Percentiles rank a stretch among this genome's conserved stretches.
phyloP scores from a whole-genome alignment of 2,329 filamentous ascomycete genomes.

The Alternaria arbusti region DNA sequence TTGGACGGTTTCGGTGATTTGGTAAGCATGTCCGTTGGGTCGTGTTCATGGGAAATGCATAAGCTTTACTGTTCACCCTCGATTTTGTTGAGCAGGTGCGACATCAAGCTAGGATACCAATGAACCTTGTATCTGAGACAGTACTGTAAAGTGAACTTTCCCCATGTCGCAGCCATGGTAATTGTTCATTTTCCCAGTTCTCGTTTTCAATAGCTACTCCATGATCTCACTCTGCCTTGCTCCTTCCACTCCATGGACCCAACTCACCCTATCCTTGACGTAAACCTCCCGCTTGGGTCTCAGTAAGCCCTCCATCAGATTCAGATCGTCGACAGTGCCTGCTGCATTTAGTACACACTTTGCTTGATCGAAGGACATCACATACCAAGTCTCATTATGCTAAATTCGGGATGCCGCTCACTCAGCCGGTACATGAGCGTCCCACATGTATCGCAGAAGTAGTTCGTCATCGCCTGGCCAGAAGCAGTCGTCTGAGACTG shows the following conservation, averaged over 20 bases:
- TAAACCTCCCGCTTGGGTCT: not conserved
- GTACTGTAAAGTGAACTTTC: not conserved
- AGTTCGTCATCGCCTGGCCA: slow-evolving; percentile 61
- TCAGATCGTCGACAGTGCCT: not conserved
- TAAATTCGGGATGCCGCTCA: not conserved
- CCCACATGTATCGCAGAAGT: slow-evolving; percentile 67
- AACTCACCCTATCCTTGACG: not conserved
- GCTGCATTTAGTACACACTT: not conserved
- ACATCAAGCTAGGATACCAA: not conserved
- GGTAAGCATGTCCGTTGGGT: not conserved
- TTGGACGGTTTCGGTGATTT: not conserved
- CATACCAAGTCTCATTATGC: not conserved
- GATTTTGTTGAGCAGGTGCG: not conserved
- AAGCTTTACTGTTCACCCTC: not conserved
- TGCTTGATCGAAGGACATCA: not conserved
- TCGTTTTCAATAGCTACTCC: not conserved
- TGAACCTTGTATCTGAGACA: not conserved
- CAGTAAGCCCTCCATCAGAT: not conserved
- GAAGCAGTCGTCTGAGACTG: slow-evolving; percentile 51
- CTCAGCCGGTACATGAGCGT: slow-evolving; percentile 63
- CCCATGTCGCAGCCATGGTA: not conserved
- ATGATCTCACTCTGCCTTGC: not conserved
- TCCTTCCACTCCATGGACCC: not conserved
- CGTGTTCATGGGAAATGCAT: not conserved
- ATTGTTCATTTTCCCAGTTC: not conserved